Percentiles rank a stretch among this genome's conserved stretches.
Conservation (phyloP, 495 filamentous ascomycete genomes). For the Penicillium alfredii region DNA sequence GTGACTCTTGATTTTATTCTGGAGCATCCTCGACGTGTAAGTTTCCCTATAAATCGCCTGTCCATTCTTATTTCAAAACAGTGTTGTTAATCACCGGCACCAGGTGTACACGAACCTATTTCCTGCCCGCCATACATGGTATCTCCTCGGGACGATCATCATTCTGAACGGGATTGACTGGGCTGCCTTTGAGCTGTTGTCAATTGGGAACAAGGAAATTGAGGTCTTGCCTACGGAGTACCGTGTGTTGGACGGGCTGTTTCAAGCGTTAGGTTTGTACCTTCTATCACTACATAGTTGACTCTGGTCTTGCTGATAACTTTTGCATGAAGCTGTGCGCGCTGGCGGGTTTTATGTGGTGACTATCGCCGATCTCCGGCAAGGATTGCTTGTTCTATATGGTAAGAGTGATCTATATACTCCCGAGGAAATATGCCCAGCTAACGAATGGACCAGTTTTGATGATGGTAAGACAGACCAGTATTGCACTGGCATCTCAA, state of each 20-base stretch:
- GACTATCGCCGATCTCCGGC: conserved; percentile 59
- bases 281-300: not conserved
- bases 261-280: conserved; percentile 59
- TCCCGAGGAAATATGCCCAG: not conserved
- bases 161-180: conserved; percentile 76
- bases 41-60: conserved; percentile 4
- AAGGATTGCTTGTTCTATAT: conserved; percentile 73
- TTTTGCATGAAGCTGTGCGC: conserved; percentile 52
- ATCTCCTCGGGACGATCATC: conserved; percentile 66
- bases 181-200: conserved; percentile 72
- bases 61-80: not conserved
- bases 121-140: conserved; percentile 71
- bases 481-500: conserved; percentile 12
- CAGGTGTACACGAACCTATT: conserved; percentile 74
- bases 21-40: conserved; percentile 65
- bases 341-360: conserved; percentile 83
- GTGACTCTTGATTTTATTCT: conserved; percentile 76
- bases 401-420: conserved; percentile 20
- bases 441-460: conserved; percentile 44
- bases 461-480: conserved; percentile 59
- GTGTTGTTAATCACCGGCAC: conserved; percentile 1
- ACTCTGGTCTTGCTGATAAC: conserved; percentile 12
- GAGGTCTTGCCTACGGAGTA: conserved; percentile 49
- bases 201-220: conserved; percentile 64
- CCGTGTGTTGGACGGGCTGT: conserved; percentile 70